Percentiles rank a stretch among this genome's conserved stretches.
These are phyloP conservation scores for Salix viminalis DNA, from an alignment of 345 rosid genomes.

Conservation along the genomic window DNA sequence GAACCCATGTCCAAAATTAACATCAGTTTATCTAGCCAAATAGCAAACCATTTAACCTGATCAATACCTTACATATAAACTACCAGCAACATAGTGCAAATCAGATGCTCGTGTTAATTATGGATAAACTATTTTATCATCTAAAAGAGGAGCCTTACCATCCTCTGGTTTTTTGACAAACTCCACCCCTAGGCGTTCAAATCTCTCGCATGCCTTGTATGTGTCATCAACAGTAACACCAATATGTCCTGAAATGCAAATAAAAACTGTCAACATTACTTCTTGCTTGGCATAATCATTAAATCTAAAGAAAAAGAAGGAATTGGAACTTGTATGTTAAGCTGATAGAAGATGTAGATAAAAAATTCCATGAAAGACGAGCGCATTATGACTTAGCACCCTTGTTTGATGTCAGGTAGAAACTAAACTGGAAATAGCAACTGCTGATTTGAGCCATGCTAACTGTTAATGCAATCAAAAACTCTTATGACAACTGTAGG, in stretches of 20 bases:
- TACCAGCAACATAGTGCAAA: neutral
- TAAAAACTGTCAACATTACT: neutral
- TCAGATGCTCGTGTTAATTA: neutral
- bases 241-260: slow-evolving; percentile 64
- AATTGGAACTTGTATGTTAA: neutral
- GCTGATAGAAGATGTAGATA: neutral
- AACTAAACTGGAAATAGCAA: too few species aligned
- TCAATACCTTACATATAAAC: neutral
- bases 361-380: neutral
- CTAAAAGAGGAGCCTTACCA: slow-evolving; percentile 41
- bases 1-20: neutral
- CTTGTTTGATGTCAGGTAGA: neutral
- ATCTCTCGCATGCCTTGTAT: slow-evolving; percentile 91
- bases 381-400: neutral
- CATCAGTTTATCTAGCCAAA: neutral
- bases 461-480: neutral
- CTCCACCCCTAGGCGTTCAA: slow-evolving; percentile 82
- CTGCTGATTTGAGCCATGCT: neutral
- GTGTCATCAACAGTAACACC: slow-evolving; percentile 93
- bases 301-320: neutral
- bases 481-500: neutral
- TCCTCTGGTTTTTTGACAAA: slow-evolving; percentile 77
- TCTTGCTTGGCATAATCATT: neutral
- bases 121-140: neutral
- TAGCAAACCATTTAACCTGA: neutral